Evolutionary conservation across 1,139 yeast species (phyloP), one percentile per base, ranked within the genome.

Genomic region (Hansenula lynferdii): DNA sequence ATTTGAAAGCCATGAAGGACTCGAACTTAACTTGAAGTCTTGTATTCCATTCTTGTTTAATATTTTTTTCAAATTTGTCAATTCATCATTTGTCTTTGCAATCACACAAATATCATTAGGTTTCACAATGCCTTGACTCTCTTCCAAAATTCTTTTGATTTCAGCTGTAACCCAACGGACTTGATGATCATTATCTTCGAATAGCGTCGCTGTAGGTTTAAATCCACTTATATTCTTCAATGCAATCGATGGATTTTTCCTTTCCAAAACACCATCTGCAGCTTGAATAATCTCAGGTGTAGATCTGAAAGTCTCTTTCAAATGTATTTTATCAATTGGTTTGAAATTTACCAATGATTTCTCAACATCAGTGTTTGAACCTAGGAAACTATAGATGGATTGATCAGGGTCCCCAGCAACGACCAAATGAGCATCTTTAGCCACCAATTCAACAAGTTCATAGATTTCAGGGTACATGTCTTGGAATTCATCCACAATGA

Each of bases 351-450:
- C 32, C 3, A 58, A 31, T 29, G 55, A 48, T 1, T 54, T 51
- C 2, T 62, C 57, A 1, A 59, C 60, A 6, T 39, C 21, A 9
- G 47, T 50, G 32, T 67, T 64, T 1, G 80, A 67, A 0, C 87
- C 86, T 28, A 80, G 53, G 54, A 83, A 84, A 22, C 69, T 77
- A 54, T 80, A 85, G 18, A 85, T 80, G 38, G 84, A 73, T 56
- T 85, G 95, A 53, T 80, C 70, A 1, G 79, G 76, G 56, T 85
- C 95, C 2, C 94, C 94, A 3, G 87, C 84, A 18, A 83, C 61
- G 0, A 83, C 72, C 14, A 85, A 50, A 53, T 80, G 87, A 38
- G 72, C 70, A 1, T 51, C 48, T 6, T 43, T 44, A 0, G 65
- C 45, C 1, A 81, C 55, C 2, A 57, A 51, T 33, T 61, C 54